A percentile compares a stretch with the other conserved stretches of the same genome.
Conservation (phyloP, 257 asterid species). For the Solanum tacnaense region DNA sequence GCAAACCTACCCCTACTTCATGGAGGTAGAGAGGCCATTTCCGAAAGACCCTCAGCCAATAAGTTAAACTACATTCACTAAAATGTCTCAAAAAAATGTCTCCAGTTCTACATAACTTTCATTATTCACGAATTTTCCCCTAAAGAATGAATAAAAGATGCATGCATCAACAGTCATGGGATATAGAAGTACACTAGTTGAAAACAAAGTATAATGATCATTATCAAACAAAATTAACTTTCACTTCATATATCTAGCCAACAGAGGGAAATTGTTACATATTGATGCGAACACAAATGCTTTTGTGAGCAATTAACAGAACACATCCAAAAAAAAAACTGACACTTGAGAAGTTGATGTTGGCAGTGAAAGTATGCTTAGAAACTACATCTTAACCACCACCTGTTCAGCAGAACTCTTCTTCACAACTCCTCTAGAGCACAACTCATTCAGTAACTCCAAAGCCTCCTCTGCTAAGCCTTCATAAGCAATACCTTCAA, state of each 20-base stretch:
- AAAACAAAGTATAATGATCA: not conserved
- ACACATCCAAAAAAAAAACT: not conserved
- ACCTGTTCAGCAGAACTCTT: conserved; percentile 50
- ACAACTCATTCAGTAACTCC: conserved; percentile 54
- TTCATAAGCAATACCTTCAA: conserved; percentile 66
- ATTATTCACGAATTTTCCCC: not conserved
- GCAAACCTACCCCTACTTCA: not conserved
- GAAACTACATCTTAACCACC: not conserved
- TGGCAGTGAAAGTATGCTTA: not conserved
- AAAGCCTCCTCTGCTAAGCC: conserved; percentile 64
- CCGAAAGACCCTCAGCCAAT: not conserved
- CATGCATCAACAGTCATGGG: not conserved
- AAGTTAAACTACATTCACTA: not conserved
- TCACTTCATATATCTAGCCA: not conserved
- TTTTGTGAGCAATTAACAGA: not conserved
- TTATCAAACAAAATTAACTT: not conserved
- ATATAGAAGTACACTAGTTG: not conserved
- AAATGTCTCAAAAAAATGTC: not conserved
- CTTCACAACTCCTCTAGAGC: conserved; percentile 57
- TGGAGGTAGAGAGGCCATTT: not conserved
- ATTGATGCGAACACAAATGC: not conserved
- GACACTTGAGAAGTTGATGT: not conserved
- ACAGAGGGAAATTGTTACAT: not conserved
- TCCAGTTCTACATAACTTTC: not conserved
- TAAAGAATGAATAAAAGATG: not conserved